Evolutionary conservation across 2,329 filamentous ascomycete genomes (phyloP), one percentile per base, ranked within the genome.

Genomic region (Curvularia sp.): DNA sequence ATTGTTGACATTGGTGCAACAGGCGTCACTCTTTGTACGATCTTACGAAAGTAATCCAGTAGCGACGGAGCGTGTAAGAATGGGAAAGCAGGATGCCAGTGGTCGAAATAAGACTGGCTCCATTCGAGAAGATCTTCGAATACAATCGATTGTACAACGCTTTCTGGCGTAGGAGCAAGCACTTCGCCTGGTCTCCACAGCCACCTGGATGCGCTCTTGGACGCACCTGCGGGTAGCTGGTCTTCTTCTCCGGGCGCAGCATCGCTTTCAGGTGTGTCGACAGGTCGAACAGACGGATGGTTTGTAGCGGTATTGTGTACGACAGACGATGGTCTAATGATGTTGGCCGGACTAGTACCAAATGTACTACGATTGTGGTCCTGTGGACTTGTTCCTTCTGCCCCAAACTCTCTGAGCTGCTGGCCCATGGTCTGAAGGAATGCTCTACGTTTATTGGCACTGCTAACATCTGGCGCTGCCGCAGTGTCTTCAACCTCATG

Each of bases 71-170:
- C 68, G 38, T 71, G 65, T 2, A 71, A 43, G 30, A 66, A 69
- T 5, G 68, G 68, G 46, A 71, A 71, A 7, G 65, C 63, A 30
- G 68, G 65, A 49, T 69, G 68, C 68, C 67, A 71, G 46, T 67
- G 64, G 49, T 71, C 68, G 50, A 71, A 69, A 38, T 71, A 71
- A 30, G 63, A 67, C 44, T 71, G 68, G 49, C 67, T 69, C 68
- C 64, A 68, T 20, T 69, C 65, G 31, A 71, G 59, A 33, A 71
- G 55, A 35, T 71, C 64, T 6, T 68, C 62, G 41, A 69, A 71
- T 2, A 53, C 30, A 15, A 65, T 20, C 18, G 53, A n/a, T 13
- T 48, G 30, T 33, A 43, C 31, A 33, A 50, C 53, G n/a, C 4
- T 49, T 28, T 55, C 58, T 24, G 49, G 9, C 8, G 50, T 10